Conservation (phyloP, 768 basidiomycete species). For the Agaricus subrufescens region DNA sequence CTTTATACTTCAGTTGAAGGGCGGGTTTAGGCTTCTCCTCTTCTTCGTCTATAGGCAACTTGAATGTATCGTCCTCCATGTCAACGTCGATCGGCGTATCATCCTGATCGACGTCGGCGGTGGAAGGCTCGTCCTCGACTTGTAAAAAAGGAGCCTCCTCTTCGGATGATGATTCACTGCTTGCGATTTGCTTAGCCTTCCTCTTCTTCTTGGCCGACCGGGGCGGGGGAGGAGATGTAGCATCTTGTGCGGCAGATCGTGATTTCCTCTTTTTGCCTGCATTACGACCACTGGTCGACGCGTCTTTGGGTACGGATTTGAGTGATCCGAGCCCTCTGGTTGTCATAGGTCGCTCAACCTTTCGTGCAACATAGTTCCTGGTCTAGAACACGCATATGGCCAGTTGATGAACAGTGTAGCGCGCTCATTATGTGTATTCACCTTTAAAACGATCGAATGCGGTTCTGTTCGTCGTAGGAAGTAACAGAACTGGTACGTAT, state of each 20-base stretch:
- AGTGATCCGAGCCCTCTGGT: background rate
- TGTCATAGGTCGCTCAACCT: constrained; percentile 7
- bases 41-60: constrained; percentile 49
- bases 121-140: background rate
- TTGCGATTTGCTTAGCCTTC: background rate
- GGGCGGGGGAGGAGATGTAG: background rate
- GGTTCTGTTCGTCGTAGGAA: constrained; percentile 81
- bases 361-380: constrained; percentile 31
- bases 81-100: background rate
- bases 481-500: constrained; percentile 87
- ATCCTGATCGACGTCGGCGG: constrained; percentile 13
- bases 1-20: constrained; percentile 61
- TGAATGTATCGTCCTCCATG: constrained; percentile 15
- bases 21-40: constrained; percentile 75
- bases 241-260: background rate
- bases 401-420: background rate
- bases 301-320: background rate
- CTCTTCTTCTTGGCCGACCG: constrained; percentile 17
- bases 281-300: background rate
- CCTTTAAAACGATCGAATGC: constrained; percentile 81
- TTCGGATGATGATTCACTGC: background rate
- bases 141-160: background rate
- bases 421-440: constrained; percentile 17
- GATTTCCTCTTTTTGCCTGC: constrained; percentile 2
- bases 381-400: constrained; percentile 20